Evolutionary conservation across 805 yeast genomes (phyloP).

Genomic region (Saturnispora zaruensis): DNA sequence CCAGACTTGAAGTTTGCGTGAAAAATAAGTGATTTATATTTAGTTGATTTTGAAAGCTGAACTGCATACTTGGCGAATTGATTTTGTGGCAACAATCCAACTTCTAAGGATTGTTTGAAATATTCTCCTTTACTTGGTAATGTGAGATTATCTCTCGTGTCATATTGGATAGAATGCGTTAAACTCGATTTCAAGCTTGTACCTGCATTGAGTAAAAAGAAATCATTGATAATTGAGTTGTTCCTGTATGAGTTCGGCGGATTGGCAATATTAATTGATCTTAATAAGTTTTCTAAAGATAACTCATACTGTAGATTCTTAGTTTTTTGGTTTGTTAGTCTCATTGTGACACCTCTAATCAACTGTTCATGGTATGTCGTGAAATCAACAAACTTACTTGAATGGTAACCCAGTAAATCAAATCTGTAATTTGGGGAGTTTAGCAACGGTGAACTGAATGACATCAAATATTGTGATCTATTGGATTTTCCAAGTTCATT

Average conservation of each 20-base stretch:
- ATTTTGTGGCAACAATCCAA: slow-evolving; percentile 21
- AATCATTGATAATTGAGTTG: slow-evolving; percentile 27
- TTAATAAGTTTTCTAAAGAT: slow-evolving; percentile 35
- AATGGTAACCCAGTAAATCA: slow-evolving; percentile 34
- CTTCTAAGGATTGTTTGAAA: slow-evolving; percentile 25
- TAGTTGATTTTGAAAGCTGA: slow-evolving; percentile 32
- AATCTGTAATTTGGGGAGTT: slow-evolving; percentile 34
- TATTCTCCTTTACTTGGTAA: slow-evolving; percentile 37
- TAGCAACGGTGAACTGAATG: slow-evolving; percentile 38
- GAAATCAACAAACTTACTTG: slow-evolving; percentile 41
- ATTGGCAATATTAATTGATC: slow-evolving; percentile 28
- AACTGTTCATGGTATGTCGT: slow-evolving; percentile 36
- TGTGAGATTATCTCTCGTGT: slow-evolving; percentile 35
- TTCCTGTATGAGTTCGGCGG: slow-evolving; percentile 21
- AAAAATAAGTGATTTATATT: slow-evolving; percentile 14
- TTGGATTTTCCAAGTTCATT: slow-evolving; percentile 41
- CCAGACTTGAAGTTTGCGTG: slow-evolving; percentile 24
- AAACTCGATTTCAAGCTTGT: slow-evolving; percentile 38
- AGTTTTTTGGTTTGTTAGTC: slow-evolving; percentile 30
- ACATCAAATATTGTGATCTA: slow-evolving; percentile 40
- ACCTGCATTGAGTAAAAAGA: slow-evolving; percentile 34
- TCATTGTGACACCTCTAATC: slow-evolving; percentile 36
- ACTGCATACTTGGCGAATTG: slow-evolving; percentile 35
- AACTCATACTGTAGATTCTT: slow-evolving; percentile 39
- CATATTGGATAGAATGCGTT: slow-evolving; percentile 33